Evolutionary conservation across 2,329 filamentous ascomycete species (phyloP), one percentile per base, ranked within the genome.

Genomic region (Ophiocordyceps camponoti-leonardi): DNA sequence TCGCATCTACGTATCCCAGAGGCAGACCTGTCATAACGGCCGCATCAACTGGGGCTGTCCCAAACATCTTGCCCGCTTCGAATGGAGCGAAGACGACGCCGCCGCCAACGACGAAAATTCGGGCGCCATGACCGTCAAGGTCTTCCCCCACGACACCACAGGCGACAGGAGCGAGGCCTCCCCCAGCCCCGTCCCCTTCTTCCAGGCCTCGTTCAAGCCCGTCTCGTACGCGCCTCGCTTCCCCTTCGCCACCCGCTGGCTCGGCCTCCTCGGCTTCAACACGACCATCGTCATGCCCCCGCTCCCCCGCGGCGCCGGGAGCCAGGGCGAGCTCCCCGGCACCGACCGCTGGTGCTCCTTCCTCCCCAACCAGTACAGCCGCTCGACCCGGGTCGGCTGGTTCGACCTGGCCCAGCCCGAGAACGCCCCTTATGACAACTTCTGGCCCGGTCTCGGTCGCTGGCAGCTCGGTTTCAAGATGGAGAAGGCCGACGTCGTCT

Each of bases 1-100:
- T n/a, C 63, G 70, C 20, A 71, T 74, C 12, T 75, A 74, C 51
- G 72, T 75, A 14, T 73, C 69, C 19, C 67, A 71, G 49, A 67
- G 68, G 50, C 53, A 68, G 20, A 71, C 68, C 0, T 68, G 67
- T 50, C 74, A 67, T 57, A 75, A 75, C 47, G 72, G 72, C 10
- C 57, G 71, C 37, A 64, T 58, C 30, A 72, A 73, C 49, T 75
- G 71, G 71, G 73, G 72, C 51, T 67, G 72, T 28, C 71, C 72
- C 13, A 75, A 75, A 51, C 70, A 75, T 46, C 63, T 75, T 14
- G 72, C 72, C 33, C 58, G 58, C 12, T 75, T 75, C 52, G 61
- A 64, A 14, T 75, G 68, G 63, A 55, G 57, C 14, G 52, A 61
- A 18, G 49, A 58, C 31, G 47, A 59, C 31, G 47, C 59, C 6